Conservation (phyloP, 768 basidiomycete genomes). For the Russula olivacea region DNA sequence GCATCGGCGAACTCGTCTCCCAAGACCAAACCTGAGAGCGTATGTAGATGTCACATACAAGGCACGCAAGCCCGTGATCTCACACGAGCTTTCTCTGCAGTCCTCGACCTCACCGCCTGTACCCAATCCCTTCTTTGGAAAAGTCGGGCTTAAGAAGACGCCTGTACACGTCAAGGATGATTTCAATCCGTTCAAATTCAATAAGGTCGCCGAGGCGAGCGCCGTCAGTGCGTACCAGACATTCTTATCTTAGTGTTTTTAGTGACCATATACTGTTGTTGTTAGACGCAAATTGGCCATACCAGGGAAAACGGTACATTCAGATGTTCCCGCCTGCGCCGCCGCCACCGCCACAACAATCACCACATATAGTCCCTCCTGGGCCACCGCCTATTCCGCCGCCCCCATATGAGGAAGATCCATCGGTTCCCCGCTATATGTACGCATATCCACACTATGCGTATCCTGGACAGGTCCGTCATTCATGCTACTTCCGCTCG, state of each 20-base stretch:
- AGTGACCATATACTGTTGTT: neutral
- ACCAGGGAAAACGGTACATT: slow-evolving; percentile 81
- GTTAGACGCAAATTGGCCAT: slow-evolving; percentile 77
- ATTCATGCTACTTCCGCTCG: slow-evolving; percentile 7
- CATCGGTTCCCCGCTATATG: slow-evolving; percentile 53
- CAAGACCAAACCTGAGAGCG: slow-evolving; percentile 29
- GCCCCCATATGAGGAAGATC: slow-evolving; percentile 75
- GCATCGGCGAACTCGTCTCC: slow-evolving; percentile 24
- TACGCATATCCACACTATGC: slow-evolving; percentile 72
- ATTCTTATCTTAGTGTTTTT: neutral
- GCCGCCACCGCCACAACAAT: slow-evolving; percentile 56
- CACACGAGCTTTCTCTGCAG: neutral
- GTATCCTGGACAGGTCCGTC: slow-evolving; percentile 67
- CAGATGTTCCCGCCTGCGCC: slow-evolving; percentile 65
- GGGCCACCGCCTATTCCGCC: slow-evolving; percentile 67
- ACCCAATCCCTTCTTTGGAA: slow-evolving; percentile 89
- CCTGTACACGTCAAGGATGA: slow-evolving; percentile 90
- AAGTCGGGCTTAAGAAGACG: slow-evolving; percentile 68
- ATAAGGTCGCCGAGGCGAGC: slow-evolving; percentile 69
- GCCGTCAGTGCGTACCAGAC: slow-evolving; percentile 56
- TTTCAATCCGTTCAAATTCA: slow-evolving; percentile 93
- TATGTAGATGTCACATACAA: neutral
- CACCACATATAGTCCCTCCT: slow-evolving; percentile 60
- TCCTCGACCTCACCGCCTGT: slow-evolving; percentile 34
- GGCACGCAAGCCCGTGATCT: neutral